Evolutionary conservation across 768 basidiomycete species (phyloP), one percentile per base, ranked within the genome.

Genomic region (Dacryopinax primogenitus): DNA sequence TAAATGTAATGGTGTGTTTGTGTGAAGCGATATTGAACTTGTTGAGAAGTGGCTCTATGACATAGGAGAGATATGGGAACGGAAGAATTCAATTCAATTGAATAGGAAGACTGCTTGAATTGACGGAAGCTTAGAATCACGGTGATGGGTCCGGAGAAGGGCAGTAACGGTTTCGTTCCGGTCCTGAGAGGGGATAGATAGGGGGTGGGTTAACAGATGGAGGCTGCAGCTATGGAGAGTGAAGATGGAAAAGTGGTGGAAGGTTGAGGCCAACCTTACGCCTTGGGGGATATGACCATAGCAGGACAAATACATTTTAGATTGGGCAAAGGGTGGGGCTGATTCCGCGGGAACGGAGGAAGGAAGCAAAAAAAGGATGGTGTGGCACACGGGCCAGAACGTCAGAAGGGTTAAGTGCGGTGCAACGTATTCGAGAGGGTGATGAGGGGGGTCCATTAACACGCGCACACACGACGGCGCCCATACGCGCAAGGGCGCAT

Each of bases 271-370:
- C n/a, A 32, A 47, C 45, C 11, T 26, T 9, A 18, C 36, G 36
- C n/a, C n/a, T n/a, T n/a, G n/a, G n/a, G n/a, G n/a, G n/a, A n/a
- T n/a, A n/a, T n/a, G n/a, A n/a, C n/a, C n/a, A n/a, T n/a, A n/a
- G 37, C 37, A 39, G 37, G 12, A n/a, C 11, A 11, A 11, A 58
- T 32, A 28, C 9, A 28, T 58, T 58, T 58, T 13, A 6, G 9
- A 6, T 4, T 13, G 4, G 13, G 51, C 13, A 15, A 18, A 4
- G 51, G 23, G 12, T 6, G 51, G 9, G 30, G 18, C 26, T 58
- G 51, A 30, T 58, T 30, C 51, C 51, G 51, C 51, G 51, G 51
- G 51, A 58, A 32, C 51, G 51, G 51, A 58, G n/a, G n/a, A n/a
- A n/a, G n/a, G n/a, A 58, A 58, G 51, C 26, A 30, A 4, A 28